phyloP scores from a whole-genome alignment of 805 yeast genomes.

The Torulaspora indica region DNA sequence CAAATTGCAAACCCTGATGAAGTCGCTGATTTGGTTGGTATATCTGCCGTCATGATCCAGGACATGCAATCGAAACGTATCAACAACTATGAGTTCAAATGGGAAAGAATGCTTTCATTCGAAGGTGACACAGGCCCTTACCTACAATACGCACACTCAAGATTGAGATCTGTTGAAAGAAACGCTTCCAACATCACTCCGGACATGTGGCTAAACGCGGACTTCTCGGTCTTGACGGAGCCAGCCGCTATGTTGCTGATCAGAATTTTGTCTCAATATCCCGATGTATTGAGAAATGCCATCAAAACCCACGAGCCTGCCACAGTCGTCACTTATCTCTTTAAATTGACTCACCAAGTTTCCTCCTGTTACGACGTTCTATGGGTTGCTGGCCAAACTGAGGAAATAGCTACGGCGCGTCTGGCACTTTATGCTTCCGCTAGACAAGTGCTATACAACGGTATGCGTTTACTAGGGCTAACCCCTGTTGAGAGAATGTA shows the following conservation, averaged over 20 bases:
- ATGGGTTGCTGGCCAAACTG: conserved; percentile 95
- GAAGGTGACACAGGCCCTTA: conserved; percentile 99
- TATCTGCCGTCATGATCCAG: conserved; percentile 97
- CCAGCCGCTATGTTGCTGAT: conserved; percentile 65
- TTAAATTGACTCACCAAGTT: conserved; percentile 87
- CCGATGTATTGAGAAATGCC: conserved; percentile 82
- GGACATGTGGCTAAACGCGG: conserved; percentile 45
- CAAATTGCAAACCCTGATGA: conserved; percentile 91
- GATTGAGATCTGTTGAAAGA: conserved; percentile 91
- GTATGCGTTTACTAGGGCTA: conserved; percentile 83
- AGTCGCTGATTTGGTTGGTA: conserved; percentile 93
- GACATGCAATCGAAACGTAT: conserved; percentile 97
- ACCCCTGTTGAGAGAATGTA: conserved; percentile 99
- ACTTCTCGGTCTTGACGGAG: conserved; percentile 61
- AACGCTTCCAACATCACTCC: conserved; percentile 52
- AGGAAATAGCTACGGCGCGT: conserved; percentile 82
- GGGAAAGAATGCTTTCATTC: conserved; percentile 97
- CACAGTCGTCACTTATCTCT: conserved; percentile 87
- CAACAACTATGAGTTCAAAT: conserved; percentile 91
- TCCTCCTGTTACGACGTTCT: conserved; percentile 93
- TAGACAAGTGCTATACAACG: conserved; percentile 82
- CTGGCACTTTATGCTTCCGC: conserved; percentile 88
- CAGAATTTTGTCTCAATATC: conserved; percentile 81
- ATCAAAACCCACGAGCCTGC: conserved; percentile 85
- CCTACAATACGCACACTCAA: conserved; percentile 96